Conservation (phyloP, 1,284 basidiomycete genomes). For the Microbotryomycetes sp. region DNA sequence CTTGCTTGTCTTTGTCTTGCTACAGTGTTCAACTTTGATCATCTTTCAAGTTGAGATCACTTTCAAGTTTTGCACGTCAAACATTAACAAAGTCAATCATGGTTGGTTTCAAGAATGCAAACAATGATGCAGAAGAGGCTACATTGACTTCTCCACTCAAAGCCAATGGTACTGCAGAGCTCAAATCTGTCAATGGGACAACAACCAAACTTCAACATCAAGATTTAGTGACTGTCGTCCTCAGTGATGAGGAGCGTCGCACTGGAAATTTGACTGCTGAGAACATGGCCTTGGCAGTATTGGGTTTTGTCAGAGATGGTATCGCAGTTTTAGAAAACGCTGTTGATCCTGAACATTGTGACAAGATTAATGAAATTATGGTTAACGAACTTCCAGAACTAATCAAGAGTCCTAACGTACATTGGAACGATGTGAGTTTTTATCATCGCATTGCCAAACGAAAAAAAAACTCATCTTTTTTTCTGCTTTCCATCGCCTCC, state of each 20-base stretch:
- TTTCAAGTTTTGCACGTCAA: no score
- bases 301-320: slow-evolving; percentile 3
- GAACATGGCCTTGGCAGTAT: slow-evolving; percentile 2
- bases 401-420: slow-evolving; percentile 4
- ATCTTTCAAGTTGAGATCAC: no score
- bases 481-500: neutral
- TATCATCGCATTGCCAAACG: neutral
- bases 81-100: no score
- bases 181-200: no score
- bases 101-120: no score
- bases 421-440: slow-evolving; percentile 3
- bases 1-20: no score
- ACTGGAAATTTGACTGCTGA: slow-evolving; percentile 3
- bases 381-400: slow-evolving; percentile 4
- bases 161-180: no score
- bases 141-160: no score
- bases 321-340: slow-evolving; percentile 4
- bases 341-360: neutral
- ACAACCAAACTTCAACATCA: neutral
- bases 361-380: neutral
- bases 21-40: no score
- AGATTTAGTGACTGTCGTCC: neutral
- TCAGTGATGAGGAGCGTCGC: neutral
- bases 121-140: no score
- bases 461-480: no score